phyloP scores from a whole-genome alignment of 129 eudicot species.

The Pittosporum tobira region DNA sequence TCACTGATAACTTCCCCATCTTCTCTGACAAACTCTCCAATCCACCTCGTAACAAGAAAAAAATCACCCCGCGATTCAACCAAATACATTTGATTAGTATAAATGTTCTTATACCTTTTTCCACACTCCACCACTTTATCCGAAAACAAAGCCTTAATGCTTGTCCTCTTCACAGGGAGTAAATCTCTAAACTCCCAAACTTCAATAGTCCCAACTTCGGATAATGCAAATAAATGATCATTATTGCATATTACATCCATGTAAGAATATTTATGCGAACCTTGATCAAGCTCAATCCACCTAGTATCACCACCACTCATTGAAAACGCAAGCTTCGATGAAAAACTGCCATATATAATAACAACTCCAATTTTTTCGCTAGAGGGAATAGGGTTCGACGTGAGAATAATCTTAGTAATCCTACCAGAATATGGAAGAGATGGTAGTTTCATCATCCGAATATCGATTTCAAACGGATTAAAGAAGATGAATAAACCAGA shows the following conservation, averaged over 20 bases:
- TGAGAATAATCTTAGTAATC: slow-evolving; percentile 5
- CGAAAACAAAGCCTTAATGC: neutral
- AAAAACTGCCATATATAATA: neutral
- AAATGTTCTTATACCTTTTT: neutral
- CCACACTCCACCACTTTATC: neutral
- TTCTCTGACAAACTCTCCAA: slow-evolving; percentile 19
- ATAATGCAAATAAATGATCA: slow-evolving; percentile 2
- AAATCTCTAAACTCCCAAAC: slow-evolving; percentile 10
- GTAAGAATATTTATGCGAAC: neutral
- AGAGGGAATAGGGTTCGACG: neutral
- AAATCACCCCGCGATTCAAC: neutral
- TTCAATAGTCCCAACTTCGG: neutral
- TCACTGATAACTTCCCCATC: slow-evolving; percentile 10
- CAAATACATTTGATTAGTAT: slow-evolving; percentile 4
- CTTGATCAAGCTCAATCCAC: slow-evolving; percentile 11
- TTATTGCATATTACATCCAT: slow-evolving; percentile 5
- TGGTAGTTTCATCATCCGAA: neutral
- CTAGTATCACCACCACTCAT: neutral
- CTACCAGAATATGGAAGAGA: neutral
- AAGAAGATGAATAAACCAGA: slow-evolving; percentile 5
- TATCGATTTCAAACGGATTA: neutral
- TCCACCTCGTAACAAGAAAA: slow-evolving; percentile 1
- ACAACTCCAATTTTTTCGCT: neutral
- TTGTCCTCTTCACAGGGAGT: neutral
- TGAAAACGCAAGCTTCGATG: neutral